Percentiles rank a stretch among this genome's conserved stretches.
These are phyloP conservation scores for Artomyces pyxidatus DNA, from an alignment of 768 basidiomycete genomes.

Conservation along the genomic window DNA sequence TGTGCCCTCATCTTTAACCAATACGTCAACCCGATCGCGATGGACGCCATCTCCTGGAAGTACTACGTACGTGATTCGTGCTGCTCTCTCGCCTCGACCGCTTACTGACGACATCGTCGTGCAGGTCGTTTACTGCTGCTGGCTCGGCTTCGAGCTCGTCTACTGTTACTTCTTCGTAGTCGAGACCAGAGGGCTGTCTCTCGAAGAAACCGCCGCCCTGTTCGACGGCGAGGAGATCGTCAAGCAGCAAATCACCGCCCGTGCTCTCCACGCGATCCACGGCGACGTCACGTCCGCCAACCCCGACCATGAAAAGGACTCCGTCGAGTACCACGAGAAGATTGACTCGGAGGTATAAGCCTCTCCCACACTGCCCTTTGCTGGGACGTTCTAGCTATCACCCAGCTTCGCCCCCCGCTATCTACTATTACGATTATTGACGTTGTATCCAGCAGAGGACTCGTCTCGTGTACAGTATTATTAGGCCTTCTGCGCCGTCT, in stretches of 20 bases:
- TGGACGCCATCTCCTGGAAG: conserved; percentile 59
- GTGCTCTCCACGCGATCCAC: conserved; percentile 16
- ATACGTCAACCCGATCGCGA: conserved; percentile 78
- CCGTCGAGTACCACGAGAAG: too few relatives aligned
- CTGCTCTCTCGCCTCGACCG: neutral
- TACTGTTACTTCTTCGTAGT: conserved; percentile 20
- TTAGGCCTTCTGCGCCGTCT: too few relatives aligned
- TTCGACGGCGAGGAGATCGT: conserved; percentile 22
- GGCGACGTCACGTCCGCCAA: too few relatives aligned
- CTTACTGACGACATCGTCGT: neutral
- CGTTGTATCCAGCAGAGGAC: too few relatives aligned
- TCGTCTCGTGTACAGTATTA: too few relatives aligned
- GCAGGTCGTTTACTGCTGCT: conserved; percentile 57
- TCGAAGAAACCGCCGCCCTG: conserved; percentile 24
- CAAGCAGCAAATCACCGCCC: neutral
- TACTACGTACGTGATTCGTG: conserved; percentile 48
- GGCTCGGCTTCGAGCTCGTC: conserved; percentile 20
- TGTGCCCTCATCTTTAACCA: conserved; percentile 83
- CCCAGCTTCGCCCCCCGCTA: too few relatives aligned
- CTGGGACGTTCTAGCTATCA: too few relatives aligned
- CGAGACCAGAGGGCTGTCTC: conserved; percentile 20
- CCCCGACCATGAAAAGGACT: too few relatives aligned
- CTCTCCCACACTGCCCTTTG: too few relatives aligned
- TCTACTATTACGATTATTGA: too few relatives aligned
- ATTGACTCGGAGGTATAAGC: too few relatives aligned